phyloP scores from a whole-genome alignment of 495 filamentous ascomycete species.

The Talaromyces adpressus region DNA sequence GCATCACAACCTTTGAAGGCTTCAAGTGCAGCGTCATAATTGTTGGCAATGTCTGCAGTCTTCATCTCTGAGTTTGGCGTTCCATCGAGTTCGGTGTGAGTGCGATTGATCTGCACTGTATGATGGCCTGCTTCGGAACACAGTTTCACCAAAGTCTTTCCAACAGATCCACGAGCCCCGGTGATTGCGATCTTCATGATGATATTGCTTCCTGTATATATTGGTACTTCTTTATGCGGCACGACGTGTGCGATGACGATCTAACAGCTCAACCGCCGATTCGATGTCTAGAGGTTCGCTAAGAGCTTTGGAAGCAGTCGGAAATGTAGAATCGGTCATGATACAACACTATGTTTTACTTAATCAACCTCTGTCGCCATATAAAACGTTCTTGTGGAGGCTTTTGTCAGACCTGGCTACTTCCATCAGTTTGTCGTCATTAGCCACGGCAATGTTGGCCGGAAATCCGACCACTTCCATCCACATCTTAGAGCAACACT shows the following conservation, averaged over 20 bases:
- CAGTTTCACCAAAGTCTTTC: constrained; percentile 9
- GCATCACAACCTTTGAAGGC: constrained; percentile 16
- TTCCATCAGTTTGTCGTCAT: constrained; percentile 4
- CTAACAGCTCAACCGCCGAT: background rate
- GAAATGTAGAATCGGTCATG: background rate
- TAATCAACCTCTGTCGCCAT: background rate
- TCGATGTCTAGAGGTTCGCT: background rate
- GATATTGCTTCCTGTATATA: background rate
- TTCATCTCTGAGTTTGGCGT: constrained; percentile 8
- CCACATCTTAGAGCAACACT: background rate
- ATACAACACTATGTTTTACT: background rate
- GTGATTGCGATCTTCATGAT: constrained; percentile 18
- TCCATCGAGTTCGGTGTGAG: constrained; percentile 5
- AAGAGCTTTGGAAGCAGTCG: background rate
- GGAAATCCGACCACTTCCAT: background rate
- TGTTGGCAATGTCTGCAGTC: constrained; percentile 13
- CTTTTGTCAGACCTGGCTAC: background rate
- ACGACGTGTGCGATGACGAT: background rate
- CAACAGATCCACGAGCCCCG: constrained; percentile 16
- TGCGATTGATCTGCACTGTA: constrained; percentile 16
- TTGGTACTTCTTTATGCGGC: background rate
- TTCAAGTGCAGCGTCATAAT: constrained; percentile 13
- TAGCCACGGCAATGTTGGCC: background rate
- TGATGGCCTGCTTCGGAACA: constrained; percentile 11
- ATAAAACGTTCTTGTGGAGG: background rate